Evolutionary conservation across 352 stramenopile species (phyloP), one percentile per base, ranked within the genome.

Genomic region (Pythium plurisporium): DNA sequence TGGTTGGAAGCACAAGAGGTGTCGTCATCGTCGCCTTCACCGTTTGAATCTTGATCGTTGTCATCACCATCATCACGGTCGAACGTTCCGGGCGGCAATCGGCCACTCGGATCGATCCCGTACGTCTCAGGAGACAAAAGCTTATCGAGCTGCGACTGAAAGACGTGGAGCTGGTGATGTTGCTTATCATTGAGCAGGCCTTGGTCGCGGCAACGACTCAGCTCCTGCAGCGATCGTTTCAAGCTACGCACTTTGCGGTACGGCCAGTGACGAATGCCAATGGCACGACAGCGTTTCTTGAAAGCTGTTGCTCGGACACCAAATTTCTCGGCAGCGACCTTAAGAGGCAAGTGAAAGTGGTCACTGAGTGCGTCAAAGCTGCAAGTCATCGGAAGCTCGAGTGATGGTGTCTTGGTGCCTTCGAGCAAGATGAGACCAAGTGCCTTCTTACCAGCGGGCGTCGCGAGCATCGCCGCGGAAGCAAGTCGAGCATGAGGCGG

Each of bases 101-200:
- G 75, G 11, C 77, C 76, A 29, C 69, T 82, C 1, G 80, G 80
- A 53, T 90, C 80, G 49, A 90, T 91, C 43, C 82, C 82, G 67
- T 92, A 92, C 2, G 79, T 89, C 68, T 89, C 79, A 15, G 82
- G 79, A 1, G 79, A 85, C 27, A 92, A 62, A n/a, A 92, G 70
- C 11, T 82, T 83, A 54, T 86, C 75, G n/a, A 92, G 64, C 49
- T 92, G 82, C 23, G 67, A 76, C 58, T 89, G 79, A 49, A 89
- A 90, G 17, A 74, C 73, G 42, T 68, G 57, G 27, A 80, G 72
- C 49, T 92, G 82, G 38, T 83, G 74, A 22, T 86, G 50, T 53
- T 92, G 82, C 65, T 92, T 92, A 45, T 89, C 79, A 54, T 82
- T 86, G 41, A 91, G 74, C 15, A 80, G 55, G 14, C 69, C 69